phyloP scores from a whole-genome alignment of 148 eudicot species.

The Chenopodium formosanum region DNA sequence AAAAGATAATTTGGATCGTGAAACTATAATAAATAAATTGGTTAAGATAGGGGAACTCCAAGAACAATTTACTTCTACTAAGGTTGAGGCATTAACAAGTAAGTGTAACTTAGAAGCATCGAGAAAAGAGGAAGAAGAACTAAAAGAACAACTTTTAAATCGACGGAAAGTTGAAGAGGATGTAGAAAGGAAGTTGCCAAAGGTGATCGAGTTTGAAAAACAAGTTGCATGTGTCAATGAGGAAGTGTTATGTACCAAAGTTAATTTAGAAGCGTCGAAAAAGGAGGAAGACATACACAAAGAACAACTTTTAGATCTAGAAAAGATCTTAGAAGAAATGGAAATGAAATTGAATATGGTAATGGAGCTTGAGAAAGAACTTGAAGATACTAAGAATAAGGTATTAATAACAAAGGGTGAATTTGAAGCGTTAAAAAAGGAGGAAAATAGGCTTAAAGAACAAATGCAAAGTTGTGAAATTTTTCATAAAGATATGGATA shows the following conservation, averaged over 20 bases:
- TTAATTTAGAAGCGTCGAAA: not conserved
- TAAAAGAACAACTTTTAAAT: not conserved
- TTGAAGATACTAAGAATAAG: not conserved
- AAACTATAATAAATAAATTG: not conserved
- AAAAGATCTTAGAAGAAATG: not conserved
- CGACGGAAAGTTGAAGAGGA: slow-evolving; percentile 7
- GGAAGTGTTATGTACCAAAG: not conserved
- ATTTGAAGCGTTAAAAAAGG: slow-evolving; percentile 7
- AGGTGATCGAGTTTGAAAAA: slow-evolving; percentile 4
- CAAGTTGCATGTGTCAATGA: not conserved
- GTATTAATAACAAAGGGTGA: not conserved
- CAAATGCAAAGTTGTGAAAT: slow-evolving; percentile 10
- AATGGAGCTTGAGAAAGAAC: slow-evolving; percentile 17
- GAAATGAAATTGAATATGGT: not conserved
- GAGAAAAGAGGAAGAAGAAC: not conserved
- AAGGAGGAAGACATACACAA: slow-evolving; percentile 1
- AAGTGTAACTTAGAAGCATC: slow-evolving; percentile 5
- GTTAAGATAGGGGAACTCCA: not conserved
- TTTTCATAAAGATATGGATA: not conserved
- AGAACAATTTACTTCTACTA: slow-evolving; percentile 15
- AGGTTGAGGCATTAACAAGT: slow-evolving; percentile 6
- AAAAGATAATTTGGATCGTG: not conserved
- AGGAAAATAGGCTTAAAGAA: slow-evolving; percentile 12
- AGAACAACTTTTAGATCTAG: slow-evolving; percentile 1
- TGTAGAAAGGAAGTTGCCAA: slow-evolving; percentile 8